phyloP scores from a whole-genome alignment of 1,139 yeast species.

The Candida sanyaensis region DNA sequence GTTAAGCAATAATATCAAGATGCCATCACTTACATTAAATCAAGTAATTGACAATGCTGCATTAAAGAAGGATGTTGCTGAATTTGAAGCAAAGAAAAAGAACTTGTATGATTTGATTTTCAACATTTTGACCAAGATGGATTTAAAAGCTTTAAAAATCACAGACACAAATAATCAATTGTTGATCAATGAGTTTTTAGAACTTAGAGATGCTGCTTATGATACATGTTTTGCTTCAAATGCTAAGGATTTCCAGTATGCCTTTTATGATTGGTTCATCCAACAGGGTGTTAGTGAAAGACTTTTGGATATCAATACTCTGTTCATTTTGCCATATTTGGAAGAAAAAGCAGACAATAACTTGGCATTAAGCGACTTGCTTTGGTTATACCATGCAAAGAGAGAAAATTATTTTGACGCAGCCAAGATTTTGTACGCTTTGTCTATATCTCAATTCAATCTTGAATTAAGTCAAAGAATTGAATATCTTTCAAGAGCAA shows the following conservation, averaged over 20 bases:
- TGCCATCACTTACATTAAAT: constrained; percentile 8
- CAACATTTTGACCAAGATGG: constrained; percentile 70
- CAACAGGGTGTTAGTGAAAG: constrained; percentile 76
- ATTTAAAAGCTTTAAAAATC: constrained; percentile 60
- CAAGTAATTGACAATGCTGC: constrained; percentile 13
- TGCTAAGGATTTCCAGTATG: constrained; percentile 86
- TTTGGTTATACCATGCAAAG: constrained; percentile 90
- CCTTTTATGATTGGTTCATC: constrained; percentile 91
- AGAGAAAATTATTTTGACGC: constrained; percentile 79
- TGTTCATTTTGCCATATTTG: constrained; percentile 75
- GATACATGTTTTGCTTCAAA: constrained; percentile 69
- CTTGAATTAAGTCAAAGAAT: constrained; percentile 73
- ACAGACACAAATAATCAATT: constrained; percentile 46
- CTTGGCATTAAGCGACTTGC: constrained; percentile 72
- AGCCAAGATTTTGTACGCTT: constrained; percentile 73
- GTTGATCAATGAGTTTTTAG: constrained; percentile 54
- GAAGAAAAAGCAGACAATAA: constrained; percentile 70
- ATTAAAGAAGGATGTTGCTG: constrained; percentile 12
- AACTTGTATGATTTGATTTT: constrained; percentile 75
- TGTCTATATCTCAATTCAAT: constrained; percentile 75
- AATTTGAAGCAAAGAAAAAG: constrained; percentile 37
- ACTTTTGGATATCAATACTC: constrained; percentile 77
- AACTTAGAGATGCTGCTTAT: constrained; percentile 72
- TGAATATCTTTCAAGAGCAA: constrained; percentile 87
- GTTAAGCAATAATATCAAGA: constrained; percentile 42